These are phyloP conservation scores for Penicillium simplicissimum DNA, from an alignment of 495 filamentous ascomycete genomes.

Conservation along the genomic window DNA sequence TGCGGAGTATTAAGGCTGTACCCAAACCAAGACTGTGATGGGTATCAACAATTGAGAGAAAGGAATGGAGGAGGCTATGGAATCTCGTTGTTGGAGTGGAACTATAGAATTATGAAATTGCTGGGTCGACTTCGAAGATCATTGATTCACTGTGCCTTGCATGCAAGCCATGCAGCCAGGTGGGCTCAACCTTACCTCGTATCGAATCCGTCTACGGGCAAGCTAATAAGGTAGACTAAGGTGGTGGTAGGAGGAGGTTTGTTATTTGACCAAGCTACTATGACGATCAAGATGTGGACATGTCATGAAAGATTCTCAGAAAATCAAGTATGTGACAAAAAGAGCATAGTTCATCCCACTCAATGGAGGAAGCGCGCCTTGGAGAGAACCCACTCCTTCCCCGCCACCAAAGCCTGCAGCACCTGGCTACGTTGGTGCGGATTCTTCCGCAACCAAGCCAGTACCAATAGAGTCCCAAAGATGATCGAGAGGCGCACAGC, in stretches of 20 bases:
- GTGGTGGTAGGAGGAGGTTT: background rate
- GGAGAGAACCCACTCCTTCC: slow-evolving; percentile 19
- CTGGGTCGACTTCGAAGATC: no score
- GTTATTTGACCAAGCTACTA: background rate
- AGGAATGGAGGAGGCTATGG: no score
- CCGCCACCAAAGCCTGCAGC: slow-evolving; percentile 16
- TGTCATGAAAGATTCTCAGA: background rate
- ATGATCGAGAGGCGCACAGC: slow-evolving; percentile 22
- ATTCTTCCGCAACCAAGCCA: slow-evolving; percentile 22
- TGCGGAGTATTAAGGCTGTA: no score
- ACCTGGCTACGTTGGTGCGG: slow-evolving; percentile 17
- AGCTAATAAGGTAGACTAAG: no score
- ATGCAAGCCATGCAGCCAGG: no score
- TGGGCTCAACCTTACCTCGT: no score
- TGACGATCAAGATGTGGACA: background rate
- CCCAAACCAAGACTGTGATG: no score
- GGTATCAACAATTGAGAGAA: no score
- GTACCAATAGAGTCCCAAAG: slow-evolving; percentile 18
- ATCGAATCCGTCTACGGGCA: no score
- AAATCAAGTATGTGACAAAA: background rate
- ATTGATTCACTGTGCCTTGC: no score
- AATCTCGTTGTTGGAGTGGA: no score
- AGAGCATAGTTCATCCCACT: background rate
- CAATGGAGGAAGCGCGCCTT: background rate
- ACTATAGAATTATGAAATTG: no score